phyloP scores from a whole-genome alignment of 2,329 filamentous ascomycete species.

The Colletotrichum noveboracense region DNA sequence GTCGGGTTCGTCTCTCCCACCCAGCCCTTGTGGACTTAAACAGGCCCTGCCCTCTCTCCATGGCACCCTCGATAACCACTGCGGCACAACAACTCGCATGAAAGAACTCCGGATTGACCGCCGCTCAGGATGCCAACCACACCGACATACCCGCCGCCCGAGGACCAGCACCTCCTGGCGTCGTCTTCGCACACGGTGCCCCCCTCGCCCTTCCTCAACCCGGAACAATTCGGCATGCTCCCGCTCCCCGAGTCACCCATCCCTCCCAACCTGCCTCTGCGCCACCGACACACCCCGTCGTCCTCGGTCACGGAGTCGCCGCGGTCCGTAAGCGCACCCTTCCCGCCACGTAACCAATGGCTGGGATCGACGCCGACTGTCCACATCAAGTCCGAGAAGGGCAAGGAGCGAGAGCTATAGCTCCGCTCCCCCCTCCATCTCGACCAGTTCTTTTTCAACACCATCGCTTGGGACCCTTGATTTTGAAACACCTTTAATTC shows the following conservation, averaged over 20 bases:
- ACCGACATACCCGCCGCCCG: slow-evolving; percentile 48
- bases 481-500: slow-evolving; percentile 28
- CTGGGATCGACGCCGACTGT: not conserved
- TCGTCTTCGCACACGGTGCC: slow-evolving; percentile 42
- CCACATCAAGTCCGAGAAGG: slow-evolving; percentile 20
- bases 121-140: slow-evolving; percentile 57
- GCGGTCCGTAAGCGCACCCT: slow-evolving; percentile 27
- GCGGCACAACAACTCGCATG: slow-evolving; percentile 41
- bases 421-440: slow-evolving; percentile 38
- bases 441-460: slow-evolving; percentile 24
- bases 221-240: slow-evolving; percentile 48
- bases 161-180: slow-evolving; percentile 41
- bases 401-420: slow-evolving; percentile 32
- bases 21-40: slow-evolving; percentile 66
- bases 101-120: slow-evolving; percentile 59
- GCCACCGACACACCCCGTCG: slow-evolving; percentile 40
- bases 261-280: slow-evolving; percentile 34
- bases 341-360: slow-evolving; percentile 15
- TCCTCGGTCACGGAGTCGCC: slow-evolving; percentile 28
- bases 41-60: slow-evolving; percentile 31
- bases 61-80: slow-evolving; percentile 38
- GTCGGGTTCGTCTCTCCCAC: slow-evolving; percentile 69
- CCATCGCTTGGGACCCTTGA: slow-evolving; percentile 22
- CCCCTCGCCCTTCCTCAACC: slow-evolving; percentile 50
- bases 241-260: slow-evolving; percentile 51